phyloP scores from a whole-genome alignment of 2,329 filamentous ascomycete species.

The Colletotrichum sp. region DNA sequence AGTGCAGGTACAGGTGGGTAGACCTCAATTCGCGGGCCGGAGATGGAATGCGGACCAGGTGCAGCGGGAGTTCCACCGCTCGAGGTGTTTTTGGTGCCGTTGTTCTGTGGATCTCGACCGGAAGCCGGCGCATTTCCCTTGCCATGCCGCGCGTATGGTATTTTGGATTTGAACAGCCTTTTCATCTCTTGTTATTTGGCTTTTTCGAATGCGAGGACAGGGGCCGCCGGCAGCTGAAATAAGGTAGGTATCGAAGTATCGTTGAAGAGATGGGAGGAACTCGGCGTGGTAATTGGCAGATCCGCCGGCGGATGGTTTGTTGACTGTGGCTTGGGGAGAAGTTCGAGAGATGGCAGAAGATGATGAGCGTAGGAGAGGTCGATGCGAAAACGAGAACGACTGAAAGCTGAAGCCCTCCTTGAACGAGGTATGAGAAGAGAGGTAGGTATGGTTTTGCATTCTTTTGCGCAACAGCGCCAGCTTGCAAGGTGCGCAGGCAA shows the following conservation, averaged over 20 bases:
- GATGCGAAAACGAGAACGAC: neutral
- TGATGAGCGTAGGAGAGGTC: neutral
- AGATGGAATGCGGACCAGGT: neutral
- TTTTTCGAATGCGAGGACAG: neutral
- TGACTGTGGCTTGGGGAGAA: neutral
- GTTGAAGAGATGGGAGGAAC: neutral
- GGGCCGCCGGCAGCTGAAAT: neutral
- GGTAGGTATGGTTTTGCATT: neutral
- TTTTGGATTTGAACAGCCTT: neutral
- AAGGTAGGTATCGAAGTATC: neutral
- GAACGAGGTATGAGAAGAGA: neutral
- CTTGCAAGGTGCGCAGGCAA: neutral
- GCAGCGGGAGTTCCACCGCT: neutral
- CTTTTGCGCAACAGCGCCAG: neutral
- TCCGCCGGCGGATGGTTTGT: neutral
- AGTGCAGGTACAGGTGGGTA: neutral
- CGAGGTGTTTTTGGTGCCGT: neutral
- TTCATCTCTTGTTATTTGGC: neutral
- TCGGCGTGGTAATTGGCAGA: neutral
- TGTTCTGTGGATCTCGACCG: neutral
- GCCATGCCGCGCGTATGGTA: constrained; percentile 1
- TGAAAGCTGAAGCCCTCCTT: neutral
- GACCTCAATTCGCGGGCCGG: neutral
- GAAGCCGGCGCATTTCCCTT: constrained; percentile 1
- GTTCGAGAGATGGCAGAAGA: neutral